Conservation (phyloP, 1,139 yeast genomes). For the Diutina siamensis region DNA sequence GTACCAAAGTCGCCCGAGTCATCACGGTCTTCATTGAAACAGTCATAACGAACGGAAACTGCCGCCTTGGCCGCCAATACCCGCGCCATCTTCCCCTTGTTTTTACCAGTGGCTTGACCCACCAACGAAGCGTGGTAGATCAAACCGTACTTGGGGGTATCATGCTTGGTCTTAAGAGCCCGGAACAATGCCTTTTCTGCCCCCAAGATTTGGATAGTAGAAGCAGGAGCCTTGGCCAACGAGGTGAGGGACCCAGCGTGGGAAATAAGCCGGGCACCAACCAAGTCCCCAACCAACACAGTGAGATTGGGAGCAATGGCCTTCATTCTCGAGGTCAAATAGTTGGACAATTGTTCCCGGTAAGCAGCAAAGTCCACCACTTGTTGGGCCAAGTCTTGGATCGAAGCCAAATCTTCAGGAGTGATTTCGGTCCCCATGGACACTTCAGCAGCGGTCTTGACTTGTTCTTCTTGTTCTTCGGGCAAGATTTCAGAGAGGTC, state of each 20-base stretch:
- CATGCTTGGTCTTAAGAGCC: conserved; percentile 96
- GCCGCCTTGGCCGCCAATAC: conserved; percentile 98
- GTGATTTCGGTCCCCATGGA: conserved; percentile 47
- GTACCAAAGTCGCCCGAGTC: conserved; percentile 92
- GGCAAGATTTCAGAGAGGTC: conserved; percentile 89
- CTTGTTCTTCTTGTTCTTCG: conserved; percentile 77
- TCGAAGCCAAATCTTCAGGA: conserved; percentile 17
- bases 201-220: conserved; percentile 96
- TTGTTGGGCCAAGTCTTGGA: conserved; percentile 83
- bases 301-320: conserved; percentile 98
- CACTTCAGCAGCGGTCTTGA: conserved; percentile 88
- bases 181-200: conserved; percentile 99
- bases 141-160: conserved; percentile 97
- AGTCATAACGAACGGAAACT: conserved; percentile 91
- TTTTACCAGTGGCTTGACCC: conserved; percentile 95
- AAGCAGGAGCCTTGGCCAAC: conserved; percentile 96
- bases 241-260: conserved; percentile 94
- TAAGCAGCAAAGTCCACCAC: conserved; percentile 90
- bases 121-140: conserved; percentile 94
- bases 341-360: conserved; percentile 85
- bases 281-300: conserved; percentile 91
- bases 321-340: conserved; percentile 88
- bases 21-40: conserved; percentile 92
- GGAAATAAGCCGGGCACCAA: conserved; percentile 95
- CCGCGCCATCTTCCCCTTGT: conserved; percentile 98